Base-by-base conservation (phyloP, 805 yeast species). In the Metschnikowia borealis region DNA sequence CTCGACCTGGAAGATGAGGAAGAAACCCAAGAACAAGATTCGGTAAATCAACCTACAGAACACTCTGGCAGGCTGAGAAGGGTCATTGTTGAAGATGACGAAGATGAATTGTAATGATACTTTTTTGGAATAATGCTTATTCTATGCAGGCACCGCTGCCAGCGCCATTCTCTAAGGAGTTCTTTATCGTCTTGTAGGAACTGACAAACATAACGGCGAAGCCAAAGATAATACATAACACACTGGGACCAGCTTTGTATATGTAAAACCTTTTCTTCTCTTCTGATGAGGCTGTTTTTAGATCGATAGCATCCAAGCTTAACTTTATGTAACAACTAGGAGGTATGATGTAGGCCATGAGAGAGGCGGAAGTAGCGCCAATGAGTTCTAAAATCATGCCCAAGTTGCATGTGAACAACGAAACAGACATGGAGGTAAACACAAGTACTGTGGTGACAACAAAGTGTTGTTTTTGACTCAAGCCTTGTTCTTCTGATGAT, bases 361-460 rank as follows among this genome's bases (percentile, higher is more conserved):
- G 73, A 17, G 96, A 89, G 0, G 97, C 97, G 0, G 96, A 86
- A 0, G 96, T 86, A 0, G 97, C 91, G 1, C 98, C 98, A 32
- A 89, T 90, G 3, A 91, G 74, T 62, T 92, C 97, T 38, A 91
- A 73, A 29, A 92, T 84, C 11, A 94, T 87, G 1, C 98, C 98
- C 49, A 91, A 73, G 56, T 90, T 89, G 62, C 97, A 91, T 0
- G 97, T 89, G 50, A 83, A 68, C 32, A 92, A 70, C 0, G 97
- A 78, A 2, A 89, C 83, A 0, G 80, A 61, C 91, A 90, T 86
- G 0, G 96, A 85, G 0, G 80, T 52, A 29, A 84, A 69, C 0
- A 87, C 87, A 42, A 89, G 67, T 0, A 76, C 59, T 0, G 89
- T 78, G 0, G 97, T 92, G 37, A 86, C 73, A 11, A 78, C 48